Conservation (phyloP, 192 early-diverging fungal genomes). For the Coemansia asiatica region DNA sequence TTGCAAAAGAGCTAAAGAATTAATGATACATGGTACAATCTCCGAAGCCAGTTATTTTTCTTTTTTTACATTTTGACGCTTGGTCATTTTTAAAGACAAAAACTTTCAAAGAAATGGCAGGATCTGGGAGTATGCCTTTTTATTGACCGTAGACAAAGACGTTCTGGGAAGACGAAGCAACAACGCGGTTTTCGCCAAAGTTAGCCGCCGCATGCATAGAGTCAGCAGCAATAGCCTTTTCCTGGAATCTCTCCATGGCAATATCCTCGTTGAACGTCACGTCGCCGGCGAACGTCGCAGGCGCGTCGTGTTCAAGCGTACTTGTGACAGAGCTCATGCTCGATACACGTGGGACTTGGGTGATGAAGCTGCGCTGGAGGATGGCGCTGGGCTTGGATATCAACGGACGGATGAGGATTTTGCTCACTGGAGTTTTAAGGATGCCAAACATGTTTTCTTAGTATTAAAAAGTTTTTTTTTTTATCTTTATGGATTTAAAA, state of each 20-base stretch:
- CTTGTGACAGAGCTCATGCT: conserved; percentile 40
- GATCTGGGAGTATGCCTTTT: neutral
- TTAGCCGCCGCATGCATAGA: conserved; percentile 51
- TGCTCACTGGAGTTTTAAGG: neutral
- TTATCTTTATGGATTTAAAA: neutral
- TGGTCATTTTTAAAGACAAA: neutral
- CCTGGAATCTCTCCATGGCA: conserved; percentile 48
- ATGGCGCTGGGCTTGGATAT: conserved; percentile 2
- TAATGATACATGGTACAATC: no score
- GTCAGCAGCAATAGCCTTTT: conserved; percentile 50
- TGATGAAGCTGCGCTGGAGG: conserved; percentile 23
- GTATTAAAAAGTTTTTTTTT: no score
- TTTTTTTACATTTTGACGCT: no score
- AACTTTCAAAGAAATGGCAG: no score
- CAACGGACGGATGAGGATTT: neutral
- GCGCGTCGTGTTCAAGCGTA: conserved; percentile 27
- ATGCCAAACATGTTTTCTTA: conserved; percentile 24
- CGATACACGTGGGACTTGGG: conserved; percentile 39
- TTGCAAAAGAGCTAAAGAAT: no score
- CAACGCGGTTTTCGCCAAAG: conserved; percentile 41
- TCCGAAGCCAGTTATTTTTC: no score
- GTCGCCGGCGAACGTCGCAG: conserved; percentile 41
- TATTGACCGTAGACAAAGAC: conserved; percentile 44
- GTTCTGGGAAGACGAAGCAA: conserved; percentile 43
- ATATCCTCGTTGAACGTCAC: conserved; percentile 51